Evolutionary conservation across 208 protist genomes (phyloP), one percentile per base, ranked within the genome.

Genomic region (Wallacemonas sp.): DNA sequence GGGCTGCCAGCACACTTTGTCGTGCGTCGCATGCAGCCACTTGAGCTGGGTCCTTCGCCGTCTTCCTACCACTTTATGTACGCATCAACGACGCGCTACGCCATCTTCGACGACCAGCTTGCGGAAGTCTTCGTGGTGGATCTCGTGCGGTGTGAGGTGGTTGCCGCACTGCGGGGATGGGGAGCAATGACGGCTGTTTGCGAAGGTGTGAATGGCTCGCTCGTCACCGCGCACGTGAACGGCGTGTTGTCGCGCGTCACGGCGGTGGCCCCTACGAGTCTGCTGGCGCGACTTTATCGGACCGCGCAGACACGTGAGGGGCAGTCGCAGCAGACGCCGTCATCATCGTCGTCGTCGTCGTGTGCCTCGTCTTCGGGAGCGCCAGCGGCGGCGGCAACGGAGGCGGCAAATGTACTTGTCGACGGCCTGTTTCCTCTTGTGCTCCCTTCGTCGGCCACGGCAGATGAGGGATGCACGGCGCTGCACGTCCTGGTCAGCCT

Each of bases 111-210:
- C 8, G 82, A 91, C 76, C 65, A 68, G 12, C 67, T 85, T 34
- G 65, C 73, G 33, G 79, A 89, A 42, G 68, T 59, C 41, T 87
- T 85, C 58, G 39, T 91, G 6, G 78, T 93, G 17, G 84, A 93
- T 60, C 64, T 93, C 8, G 55, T 80, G 5, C 53, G 50, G 37
- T 73, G 72, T 3, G 55, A 71, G 36, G 77, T 81, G 27, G 80
- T 89, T 5, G 80, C 75, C 5, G 48, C 68, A 4, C 24, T 87
- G 55, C 24, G 60, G 6, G 75, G 73, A 2, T 59, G 78, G 19
- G 86, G 82, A 0, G 74, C 86, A 3, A 83, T 92, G 79, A 83
- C 78, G 22, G 66, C 69, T n/a, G 74, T 83, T 0, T 86, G 85
- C 73, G 66, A 68, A 38, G 76, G 73, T 1, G 66, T 68, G 19